Evolutionary conservation across 768 basidiomycete genomes (phyloP).

Genomic region (Solioccasus polychromus): DNA sequence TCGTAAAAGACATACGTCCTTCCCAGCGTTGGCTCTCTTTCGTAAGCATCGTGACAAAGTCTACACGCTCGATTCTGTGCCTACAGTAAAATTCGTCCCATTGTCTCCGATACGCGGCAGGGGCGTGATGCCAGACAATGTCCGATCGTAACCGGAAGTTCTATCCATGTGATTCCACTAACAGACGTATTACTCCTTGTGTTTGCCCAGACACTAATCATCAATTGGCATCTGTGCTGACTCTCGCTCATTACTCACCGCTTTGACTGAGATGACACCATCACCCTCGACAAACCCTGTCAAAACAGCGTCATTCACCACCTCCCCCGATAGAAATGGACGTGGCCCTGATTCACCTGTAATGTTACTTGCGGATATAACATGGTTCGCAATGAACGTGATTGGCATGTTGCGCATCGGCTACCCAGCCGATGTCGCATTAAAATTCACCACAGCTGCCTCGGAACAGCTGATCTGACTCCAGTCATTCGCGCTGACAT

Average conservation of each 20-base stretch:
- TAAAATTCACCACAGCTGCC: no score
- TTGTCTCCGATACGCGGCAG: slow-evolving; percentile 48
- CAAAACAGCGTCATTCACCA: no score
- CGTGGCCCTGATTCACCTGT: not conserved
- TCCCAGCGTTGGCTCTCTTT: no score
- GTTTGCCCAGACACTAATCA: not conserved
- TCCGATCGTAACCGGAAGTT: slow-evolving; percentile 56
- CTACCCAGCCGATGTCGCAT: no score
- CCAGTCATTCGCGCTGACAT: no score
- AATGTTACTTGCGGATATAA: slow-evolving; percentile 1
- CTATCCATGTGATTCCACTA: slow-evolving; percentile 53
- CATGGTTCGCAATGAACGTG: slow-evolving; percentile 33
- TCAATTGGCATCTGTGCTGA: no score
- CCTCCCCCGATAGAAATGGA: no score
- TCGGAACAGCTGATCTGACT: no score
- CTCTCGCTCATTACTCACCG: slow-evolving; percentile 33
- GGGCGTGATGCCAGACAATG: slow-evolving; percentile 56
- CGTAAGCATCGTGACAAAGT: no score
- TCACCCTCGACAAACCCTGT: slow-evolving; percentile 62
- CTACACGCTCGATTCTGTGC: no score
- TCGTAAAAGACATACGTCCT: slow-evolving; percentile 37
- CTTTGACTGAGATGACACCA: slow-evolving; percentile 65
- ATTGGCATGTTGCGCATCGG: no score
- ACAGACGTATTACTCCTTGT: slow-evolving; percentile 39
- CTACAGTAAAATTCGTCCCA: no score